A percentile compares a stretch with the other conserved stretches of the same genome.
Evolutionary conservation across 2,329 filamentous ascomycete genomes (phyloP).

Genomic region (Calonectria pseudoturangicola): DNA sequence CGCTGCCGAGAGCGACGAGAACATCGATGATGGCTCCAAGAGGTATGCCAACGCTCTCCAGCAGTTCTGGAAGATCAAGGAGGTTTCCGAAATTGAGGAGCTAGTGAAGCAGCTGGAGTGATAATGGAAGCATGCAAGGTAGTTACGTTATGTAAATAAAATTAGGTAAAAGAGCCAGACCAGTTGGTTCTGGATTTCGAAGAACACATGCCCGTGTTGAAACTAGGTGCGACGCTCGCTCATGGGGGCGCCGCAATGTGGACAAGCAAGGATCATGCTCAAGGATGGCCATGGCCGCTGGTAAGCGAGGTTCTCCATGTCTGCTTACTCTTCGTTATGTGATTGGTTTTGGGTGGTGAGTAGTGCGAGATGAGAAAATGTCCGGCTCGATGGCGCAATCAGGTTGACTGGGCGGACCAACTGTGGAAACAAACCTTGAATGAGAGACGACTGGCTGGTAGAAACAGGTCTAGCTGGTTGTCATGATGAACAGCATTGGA

Average conservation of each 20-base stretch:
- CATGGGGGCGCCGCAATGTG: not conserved
- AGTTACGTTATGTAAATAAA: conserved; percentile 25
- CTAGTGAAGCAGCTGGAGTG: conserved; percentile 65
- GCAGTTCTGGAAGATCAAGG: conserved; percentile 86
- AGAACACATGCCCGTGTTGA: not conserved
- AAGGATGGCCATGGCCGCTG: not conserved
- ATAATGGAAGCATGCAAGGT: not conserved
- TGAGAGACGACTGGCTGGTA: not conserved
- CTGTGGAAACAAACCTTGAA: not conserved
- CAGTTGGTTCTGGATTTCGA: not conserved
- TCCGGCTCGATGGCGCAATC: conserved; percentile 24
- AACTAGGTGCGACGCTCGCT: not conserved
- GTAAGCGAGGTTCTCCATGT: not conserved
- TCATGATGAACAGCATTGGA: not conserved
- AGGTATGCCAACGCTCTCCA: conserved; percentile 81
- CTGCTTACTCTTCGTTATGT: not conserved
- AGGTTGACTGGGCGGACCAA: not conserved
- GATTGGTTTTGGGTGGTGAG: conserved; percentile 16
- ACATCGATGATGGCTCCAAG: conserved; percentile 77
- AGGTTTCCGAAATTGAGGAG: conserved; percentile 78
- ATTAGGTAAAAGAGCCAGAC: not conserved
- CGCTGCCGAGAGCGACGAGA: conserved; percentile 85
- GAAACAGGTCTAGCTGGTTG: not conserved
- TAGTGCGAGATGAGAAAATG: conserved; percentile 23
- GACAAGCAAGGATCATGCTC: not conserved